phyloP scores from a whole-genome alignment of 495 filamentous ascomycete species.

The Daldinia concentrica region DNA sequence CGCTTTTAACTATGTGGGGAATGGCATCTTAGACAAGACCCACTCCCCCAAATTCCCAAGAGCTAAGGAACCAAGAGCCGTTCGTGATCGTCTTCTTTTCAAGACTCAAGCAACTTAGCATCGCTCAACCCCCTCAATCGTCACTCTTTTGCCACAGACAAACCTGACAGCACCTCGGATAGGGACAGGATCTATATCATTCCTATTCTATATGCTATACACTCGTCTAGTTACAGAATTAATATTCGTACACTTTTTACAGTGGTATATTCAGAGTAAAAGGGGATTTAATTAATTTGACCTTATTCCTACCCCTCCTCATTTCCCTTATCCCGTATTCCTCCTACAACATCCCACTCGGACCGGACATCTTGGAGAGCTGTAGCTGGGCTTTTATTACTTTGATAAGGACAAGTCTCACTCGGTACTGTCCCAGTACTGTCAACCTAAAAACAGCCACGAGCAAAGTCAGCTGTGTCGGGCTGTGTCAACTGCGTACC shows the following conservation, averaged over 20 bases:
- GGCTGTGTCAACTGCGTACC: constrained; percentile 13
- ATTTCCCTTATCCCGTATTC: background rate
- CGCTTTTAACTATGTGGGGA: constrained; percentile 35
- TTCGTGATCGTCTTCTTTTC: constrained; percentile 30
- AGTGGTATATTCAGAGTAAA: background rate
- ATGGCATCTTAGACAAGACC: constrained; percentile 30
- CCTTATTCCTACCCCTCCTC: constrained; percentile 30
- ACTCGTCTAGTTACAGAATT: constrained; percentile 9
- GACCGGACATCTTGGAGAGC: background rate
- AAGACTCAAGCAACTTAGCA: constrained; percentile 13
- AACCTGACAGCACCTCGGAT: background rate
- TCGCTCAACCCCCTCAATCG: constrained; percentile 29
- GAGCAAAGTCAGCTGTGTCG: background rate
- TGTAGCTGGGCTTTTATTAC: background rate
- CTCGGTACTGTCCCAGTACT: background rate
- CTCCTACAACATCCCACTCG: background rate
- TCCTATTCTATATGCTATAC: constrained; percentile 6
- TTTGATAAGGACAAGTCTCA: constrained; percentile 2
- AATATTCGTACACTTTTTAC: constrained; percentile 5
- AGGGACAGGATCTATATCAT: background rate
- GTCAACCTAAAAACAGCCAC: constrained; percentile 7
- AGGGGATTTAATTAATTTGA: constrained; percentile 17
- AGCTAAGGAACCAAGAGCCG: constrained; percentile 27
- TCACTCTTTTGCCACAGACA: constrained; percentile 41
- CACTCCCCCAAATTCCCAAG: constrained; percentile 39